A percentile compares a stretch with the other conserved stretches of the same genome.
Conservation (phyloP, 169 alveolate genomes). For the Theileria parva region DNA sequence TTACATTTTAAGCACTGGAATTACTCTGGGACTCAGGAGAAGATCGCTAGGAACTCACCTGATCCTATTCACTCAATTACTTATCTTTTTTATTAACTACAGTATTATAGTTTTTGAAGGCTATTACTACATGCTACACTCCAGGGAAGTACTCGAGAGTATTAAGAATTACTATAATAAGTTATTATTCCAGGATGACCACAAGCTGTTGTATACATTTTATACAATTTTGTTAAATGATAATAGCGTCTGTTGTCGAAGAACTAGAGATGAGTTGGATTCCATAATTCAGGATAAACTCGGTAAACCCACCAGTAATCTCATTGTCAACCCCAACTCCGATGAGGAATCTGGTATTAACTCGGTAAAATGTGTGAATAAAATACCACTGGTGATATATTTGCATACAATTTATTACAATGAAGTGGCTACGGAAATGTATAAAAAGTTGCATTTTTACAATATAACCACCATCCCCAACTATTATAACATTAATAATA, state of each 20-base stretch:
- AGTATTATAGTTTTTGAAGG: constrained; percentile 32
- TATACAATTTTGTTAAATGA: constrained; percentile 18
- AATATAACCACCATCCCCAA: constrained; percentile 30
- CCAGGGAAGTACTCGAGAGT: not conserved
- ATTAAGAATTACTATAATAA: constrained; percentile 15
- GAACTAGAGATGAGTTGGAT: not conserved
- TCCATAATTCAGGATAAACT: not conserved
- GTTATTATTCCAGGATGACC: not conserved
- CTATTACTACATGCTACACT: constrained; percentile 9
- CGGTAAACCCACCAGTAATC: not conserved
- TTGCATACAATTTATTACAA: constrained; percentile 63
- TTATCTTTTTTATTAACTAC: constrained; percentile 35
- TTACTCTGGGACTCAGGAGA: constrained; percentile 56
- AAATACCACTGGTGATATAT: constrained; percentile 52
- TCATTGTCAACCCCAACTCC: not conserved
- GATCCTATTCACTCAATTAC: constrained; percentile 46
- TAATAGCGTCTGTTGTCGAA: not conserved
- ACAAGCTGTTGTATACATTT: not conserved
- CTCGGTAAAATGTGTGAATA: not conserved
- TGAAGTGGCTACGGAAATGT: constrained; percentile 48
- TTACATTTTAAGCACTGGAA: constrained; percentile 59
- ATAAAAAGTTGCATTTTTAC: constrained; percentile 42
- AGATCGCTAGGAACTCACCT: constrained; percentile 48
- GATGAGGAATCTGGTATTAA: not conserved
- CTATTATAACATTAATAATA: constrained; percentile 45